A percentile compares a stretch with the other conserved stretches of the same genome.
These are phyloP conservation scores for Notholithocarpus densiflorus DNA, from an alignment of 306 rosid species.

Conservation along the genomic window DNA sequence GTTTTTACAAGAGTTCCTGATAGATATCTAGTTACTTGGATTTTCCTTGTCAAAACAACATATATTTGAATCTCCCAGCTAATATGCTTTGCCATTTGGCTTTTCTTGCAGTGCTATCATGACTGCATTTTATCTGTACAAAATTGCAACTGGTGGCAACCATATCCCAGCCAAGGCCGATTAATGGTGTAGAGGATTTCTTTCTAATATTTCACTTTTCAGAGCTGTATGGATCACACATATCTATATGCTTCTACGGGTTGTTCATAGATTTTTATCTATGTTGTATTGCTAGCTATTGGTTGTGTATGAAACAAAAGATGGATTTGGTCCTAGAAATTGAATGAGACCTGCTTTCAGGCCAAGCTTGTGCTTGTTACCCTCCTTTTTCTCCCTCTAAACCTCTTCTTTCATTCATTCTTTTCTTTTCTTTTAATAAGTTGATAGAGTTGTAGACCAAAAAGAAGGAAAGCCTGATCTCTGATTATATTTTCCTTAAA, in stretches of 20 bases:
- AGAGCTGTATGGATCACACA: neutral
- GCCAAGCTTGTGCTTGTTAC: neutral
- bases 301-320: neutral
- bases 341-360: neutral
- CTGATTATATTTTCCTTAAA: too few species aligned
- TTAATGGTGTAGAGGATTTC: constrained; percentile 21
- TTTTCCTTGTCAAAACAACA: neutral
- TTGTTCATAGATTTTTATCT: neutral
- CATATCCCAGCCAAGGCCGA: constrained; percentile 66
- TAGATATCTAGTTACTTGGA: neutral
- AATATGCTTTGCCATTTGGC: constrained; percentile 9
- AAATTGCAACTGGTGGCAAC: constrained; percentile 83
- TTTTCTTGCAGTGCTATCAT: constrained; percentile 63
- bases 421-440: neutral
- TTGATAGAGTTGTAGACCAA: too few species aligned
- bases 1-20: neutral
- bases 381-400: neutral
- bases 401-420: neutral
- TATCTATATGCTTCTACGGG: constrained; percentile 1
- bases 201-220: neutral
- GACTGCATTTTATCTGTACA: constrained; percentile 73
- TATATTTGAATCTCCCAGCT: neutral
- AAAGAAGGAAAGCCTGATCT: too few species aligned
- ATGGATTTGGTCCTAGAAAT: neutral
- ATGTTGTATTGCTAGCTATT: neutral